Conservation (phyloP, 768 basidiomycete species). For the Mrakia hoshinonis region DNA sequence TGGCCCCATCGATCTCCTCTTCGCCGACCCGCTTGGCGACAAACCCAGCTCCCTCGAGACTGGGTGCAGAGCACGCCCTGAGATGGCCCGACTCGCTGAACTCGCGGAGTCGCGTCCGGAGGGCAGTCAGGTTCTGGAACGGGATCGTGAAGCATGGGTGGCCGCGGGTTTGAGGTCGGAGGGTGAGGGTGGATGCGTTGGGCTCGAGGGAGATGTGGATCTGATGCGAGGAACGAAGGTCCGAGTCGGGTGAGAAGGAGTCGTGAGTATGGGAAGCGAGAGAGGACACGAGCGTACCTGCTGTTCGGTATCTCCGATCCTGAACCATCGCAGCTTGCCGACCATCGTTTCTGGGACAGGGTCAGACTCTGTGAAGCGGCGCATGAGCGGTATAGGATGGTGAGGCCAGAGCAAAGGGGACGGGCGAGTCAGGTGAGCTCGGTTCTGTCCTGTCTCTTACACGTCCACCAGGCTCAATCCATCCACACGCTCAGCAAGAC, state of each 20-base stretch:
- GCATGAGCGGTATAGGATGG: too few relatives aligned
- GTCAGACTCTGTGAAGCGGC: neutral
- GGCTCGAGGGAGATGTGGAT: slow-evolving; percentile 26
- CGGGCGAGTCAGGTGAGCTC: neutral
- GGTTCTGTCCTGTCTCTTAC: neutral
- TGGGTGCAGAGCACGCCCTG: neutral
- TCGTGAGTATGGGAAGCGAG: neutral
- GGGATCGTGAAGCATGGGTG: slow-evolving; percentile 25
- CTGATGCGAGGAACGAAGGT: neutral
- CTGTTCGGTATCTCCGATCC: slow-evolving; percentile 3
- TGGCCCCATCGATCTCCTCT: neutral
- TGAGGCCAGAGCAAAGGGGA: neutral
- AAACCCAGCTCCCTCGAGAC: slow-evolving; percentile 3
- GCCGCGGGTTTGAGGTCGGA: slow-evolving; percentile 8
- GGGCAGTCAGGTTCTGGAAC: neutral
- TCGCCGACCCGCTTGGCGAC: neutral
- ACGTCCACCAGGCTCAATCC: neutral
- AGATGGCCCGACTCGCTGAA: neutral
- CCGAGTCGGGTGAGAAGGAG: neutral
- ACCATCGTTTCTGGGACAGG: slow-evolving; percentile 12
- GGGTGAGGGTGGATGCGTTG: neutral
- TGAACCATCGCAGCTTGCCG: slow-evolving; percentile 23
- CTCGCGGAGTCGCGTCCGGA: neutral
- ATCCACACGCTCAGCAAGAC: neutral
- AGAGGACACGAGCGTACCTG: slow-evolving; percentile 5